Evolutionary conservation across 2,329 filamentous ascomycete genomes (phyloP), one percentile per base, ranked within the genome.

Genomic region (Beauveria caledonica): DNA sequence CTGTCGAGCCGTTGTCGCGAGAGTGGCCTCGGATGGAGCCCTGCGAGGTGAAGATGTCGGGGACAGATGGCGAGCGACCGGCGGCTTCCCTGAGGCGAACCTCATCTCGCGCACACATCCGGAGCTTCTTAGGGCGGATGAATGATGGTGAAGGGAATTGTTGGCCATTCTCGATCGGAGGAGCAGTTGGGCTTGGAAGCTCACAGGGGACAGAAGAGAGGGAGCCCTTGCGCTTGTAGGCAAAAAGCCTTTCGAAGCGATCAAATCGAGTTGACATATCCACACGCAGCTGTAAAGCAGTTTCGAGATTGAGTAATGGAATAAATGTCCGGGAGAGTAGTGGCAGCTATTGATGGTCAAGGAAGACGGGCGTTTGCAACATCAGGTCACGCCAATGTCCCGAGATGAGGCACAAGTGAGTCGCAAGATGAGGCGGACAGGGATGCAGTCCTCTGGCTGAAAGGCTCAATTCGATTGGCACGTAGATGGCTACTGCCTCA

Each of bases 31-130:
- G 48, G 36, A 55, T 48, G 44, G 49, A 60, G 58, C 48, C 58
- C n/a, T 19, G 46, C 10, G 53, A 57, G 25, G 52, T 56, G 36
- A 61, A 49, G 45, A 50, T 62, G 51, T 45, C 56, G 4, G 46
- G 60, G 13, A 50, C 54, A 19, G 62, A 59, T 11, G 58, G 70
- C 36, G 69, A 70, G 58, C 71, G 68, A 45, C 64, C 62, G 39
- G 64, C 53, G 25, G 68, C 64, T 50, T 72, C 69, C 36, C 70
- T 68, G 19, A 68, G 63, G 36, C 70, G 68, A 19, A 72, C 65
- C 66, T 80, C 80, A 52, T 84, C 78, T 52, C 83, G 76, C n/a
- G 83, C 81, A 51, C 77, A 71, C 83, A 86, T 85, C 25, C 80
- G 77, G 59, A 74, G 75, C 17, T 77, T 74, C 42, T 75, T 84